A percentile compares a stretch with the other conserved stretches of the same genome.
Conservation (phyloP, 352 stramenopile species). For the Globisporangium splendens region DNA sequence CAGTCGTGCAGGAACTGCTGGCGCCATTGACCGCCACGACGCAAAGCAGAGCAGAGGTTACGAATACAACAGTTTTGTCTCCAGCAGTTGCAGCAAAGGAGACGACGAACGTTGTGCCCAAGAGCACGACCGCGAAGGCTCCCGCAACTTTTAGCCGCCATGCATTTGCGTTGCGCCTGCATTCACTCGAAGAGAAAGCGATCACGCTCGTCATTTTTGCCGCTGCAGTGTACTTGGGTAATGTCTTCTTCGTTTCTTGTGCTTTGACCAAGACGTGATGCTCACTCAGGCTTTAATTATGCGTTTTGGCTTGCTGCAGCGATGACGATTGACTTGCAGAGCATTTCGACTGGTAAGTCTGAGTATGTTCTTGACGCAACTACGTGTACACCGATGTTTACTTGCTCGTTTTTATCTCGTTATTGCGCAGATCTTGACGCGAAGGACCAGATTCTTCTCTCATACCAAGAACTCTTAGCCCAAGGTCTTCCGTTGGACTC, state of each 20-base stretch:
- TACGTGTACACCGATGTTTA: no score
- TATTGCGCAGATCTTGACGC: slow-evolving; percentile 21
- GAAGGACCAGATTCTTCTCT: slow-evolving; percentile 48
- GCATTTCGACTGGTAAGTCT: slow-evolving; percentile 24
- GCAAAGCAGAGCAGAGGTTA: background rate
- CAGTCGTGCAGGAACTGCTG: slow-evolving; percentile 52
- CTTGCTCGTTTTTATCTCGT: no score
- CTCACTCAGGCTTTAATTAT: background rate
- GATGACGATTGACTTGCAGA: slow-evolving; percentile 41
- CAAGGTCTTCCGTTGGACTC: slow-evolving; percentile 59
- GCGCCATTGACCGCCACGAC: slow-evolving; percentile 4
- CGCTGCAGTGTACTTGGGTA: slow-evolving; percentile 46
- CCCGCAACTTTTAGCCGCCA: slow-evolving; percentile 50
- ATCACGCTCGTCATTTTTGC: slow-evolving; percentile 50
- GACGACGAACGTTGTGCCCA: slow-evolving; percentile 1
- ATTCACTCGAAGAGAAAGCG: slow-evolving; percentile 51
- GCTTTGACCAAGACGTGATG: background rate
- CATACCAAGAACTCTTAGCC: slow-evolving; percentile 56
- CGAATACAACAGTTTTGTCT: background rate
- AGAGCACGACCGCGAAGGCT: slow-evolving; percentile 3
- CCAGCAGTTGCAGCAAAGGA: background rate
- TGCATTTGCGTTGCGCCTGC: slow-evolving; percentile 45
- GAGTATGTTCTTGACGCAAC: no score
- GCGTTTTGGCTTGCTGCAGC: slow-evolving; percentile 20
- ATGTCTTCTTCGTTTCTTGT: background rate